Evolutionary conservation across 441 rosid species (phyloP).

Genomic region (Jatropha podagrica): DNA sequence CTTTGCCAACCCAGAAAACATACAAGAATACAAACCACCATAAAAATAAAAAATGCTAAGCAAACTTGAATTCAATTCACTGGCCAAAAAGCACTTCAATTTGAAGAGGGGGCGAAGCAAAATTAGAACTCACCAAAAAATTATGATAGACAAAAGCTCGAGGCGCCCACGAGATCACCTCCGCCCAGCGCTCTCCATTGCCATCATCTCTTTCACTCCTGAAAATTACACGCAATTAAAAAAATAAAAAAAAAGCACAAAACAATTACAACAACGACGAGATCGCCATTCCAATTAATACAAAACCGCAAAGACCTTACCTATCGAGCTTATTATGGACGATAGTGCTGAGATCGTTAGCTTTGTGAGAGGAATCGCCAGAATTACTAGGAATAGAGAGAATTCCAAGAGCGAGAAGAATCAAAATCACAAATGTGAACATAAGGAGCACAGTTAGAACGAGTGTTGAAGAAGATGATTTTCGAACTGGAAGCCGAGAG

Average conservation of each 20-base stretch:
- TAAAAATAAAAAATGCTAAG: neutral
- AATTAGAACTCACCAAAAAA: constrained; percentile 56
- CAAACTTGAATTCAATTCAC: neutral
- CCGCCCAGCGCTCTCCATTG: constrained; percentile 65
- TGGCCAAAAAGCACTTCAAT: neutral
- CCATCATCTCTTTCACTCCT: constrained; percentile 49
- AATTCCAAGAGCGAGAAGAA: constrained; percentile 72
- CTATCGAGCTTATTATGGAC: constrained; percentile 39
- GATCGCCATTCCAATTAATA: constrained; percentile 16
- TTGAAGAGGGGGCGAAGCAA: neutral
- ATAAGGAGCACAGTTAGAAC: constrained; percentile 48
- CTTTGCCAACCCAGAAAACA: neutral
- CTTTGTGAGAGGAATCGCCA: constrained; percentile 38
- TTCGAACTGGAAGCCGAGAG: constrained; percentile 61
- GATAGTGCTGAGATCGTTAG: constrained; percentile 73
- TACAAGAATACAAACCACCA: neutral
- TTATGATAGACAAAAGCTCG: constrained; percentile 77
- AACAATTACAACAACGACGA: constrained; percentile 16
- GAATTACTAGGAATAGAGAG: constrained; percentile 62
- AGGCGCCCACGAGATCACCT: constrained; percentile 93
- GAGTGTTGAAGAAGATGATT: constrained; percentile 55
- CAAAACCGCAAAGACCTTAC: constrained; percentile 24
- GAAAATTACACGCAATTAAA: neutral
- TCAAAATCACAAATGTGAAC: constrained; percentile 62
- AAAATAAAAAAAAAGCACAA: neutral